Evolutionary conservation across 306 rosid genomes (phyloP), one percentile per base, ranked within the genome.

Genomic region (Malus fusca): DNA sequence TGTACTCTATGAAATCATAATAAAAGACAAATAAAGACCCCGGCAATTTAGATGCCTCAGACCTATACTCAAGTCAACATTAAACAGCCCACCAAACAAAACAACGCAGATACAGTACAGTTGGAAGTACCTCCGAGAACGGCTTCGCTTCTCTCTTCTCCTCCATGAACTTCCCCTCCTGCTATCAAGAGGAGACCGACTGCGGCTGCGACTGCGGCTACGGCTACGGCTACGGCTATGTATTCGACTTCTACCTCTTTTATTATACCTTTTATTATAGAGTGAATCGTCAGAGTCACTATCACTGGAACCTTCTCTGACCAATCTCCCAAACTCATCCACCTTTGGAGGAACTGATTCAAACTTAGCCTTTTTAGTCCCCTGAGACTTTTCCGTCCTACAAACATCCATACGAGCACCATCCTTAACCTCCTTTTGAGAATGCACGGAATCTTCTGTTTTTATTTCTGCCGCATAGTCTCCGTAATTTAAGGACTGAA

Each of bases 251-350:
- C 94, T 89, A 77, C 80, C 88, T 84, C 90, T 94, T 80, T 81
- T 81, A 78, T 69, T 73, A 14, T 17, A 68, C 82, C 89, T 88
- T 56, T 77, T 76, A 76, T 33, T 73, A 83, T 83, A 51, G 79
- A 25, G 75, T 80, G 89, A 87, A 80, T 81, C 89, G 67, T 90
- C 96, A 73, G 91, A 88, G 66, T 84, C 91, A 66, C 96, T 90
- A 77, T 90, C 96, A 84, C 87, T 74, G 69, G 84, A 76, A 84
- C 88, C 90, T 70, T 90, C 99, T 80, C 82, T 86, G 17, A 76
- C 82, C 79, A 90, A 76, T 78, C 99, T 95, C 77, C 99, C 99
- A 51, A 89, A 95, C 84, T 92, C 86, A 80, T 95, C 99, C 66
- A 90, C 91, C 83, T 89, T 86, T 23, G 79, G 56, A 40, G 82